Percentiles rank a stretch among this genome's conserved stretches.
phyloP scores from a whole-genome alignment of 352 stramenopile species.

The Phytophthora foliorum region DNA sequence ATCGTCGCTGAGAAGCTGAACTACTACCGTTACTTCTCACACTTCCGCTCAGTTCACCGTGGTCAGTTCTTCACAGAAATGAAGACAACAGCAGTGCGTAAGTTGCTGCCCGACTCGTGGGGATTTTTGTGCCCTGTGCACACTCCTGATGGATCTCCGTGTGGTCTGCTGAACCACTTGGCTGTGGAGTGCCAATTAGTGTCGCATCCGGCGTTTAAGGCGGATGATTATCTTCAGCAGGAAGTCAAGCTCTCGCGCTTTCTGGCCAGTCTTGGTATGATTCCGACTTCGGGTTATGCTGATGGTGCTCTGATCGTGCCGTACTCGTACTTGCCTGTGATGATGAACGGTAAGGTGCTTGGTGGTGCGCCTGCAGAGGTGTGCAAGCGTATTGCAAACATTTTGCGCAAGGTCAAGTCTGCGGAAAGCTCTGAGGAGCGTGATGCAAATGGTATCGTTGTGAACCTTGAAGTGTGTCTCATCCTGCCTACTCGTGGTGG shows the following conservation, averaged over 20 bases:
- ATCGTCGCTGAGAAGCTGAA: conserved; percentile 99
- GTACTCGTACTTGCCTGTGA: conserved; percentile 95
- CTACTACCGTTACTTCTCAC: conserved; percentile 98
- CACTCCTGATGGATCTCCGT: conserved; percentile 99
- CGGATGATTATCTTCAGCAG: conserved; percentile 76
- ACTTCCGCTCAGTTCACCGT: conserved; percentile 99
- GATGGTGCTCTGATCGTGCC: conserved; percentile 88
- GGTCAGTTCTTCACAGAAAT: conserved; percentile 99
- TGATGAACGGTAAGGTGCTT: conserved; percentile 97
- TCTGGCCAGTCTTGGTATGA: conserved; percentile 84
- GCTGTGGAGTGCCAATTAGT: conserved; percentile 93
- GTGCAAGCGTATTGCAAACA: conserved; percentile 87
- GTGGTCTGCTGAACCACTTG: conserved; percentile 99
- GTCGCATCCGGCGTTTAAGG: conserved; percentile 76
- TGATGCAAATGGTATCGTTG: conserved; percentile 71
- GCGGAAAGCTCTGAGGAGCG: conserved; percentile 60
- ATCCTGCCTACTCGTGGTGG: conserved; percentile 88
- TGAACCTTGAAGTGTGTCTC: conserved; percentile 86
- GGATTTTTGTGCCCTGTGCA: conserved; percentile 99
- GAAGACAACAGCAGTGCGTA: conserved; percentile 99
- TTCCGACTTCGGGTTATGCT: conserved; percentile 79
- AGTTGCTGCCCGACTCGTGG: conserved; percentile 99
- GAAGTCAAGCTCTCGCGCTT: conserved; percentile 85
- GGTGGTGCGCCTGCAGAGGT: conserved; percentile 89
- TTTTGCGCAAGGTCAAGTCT: conserved; percentile 82